Evolutionary conservation across 805 yeast species (phyloP), one percentile per base, ranked within the genome.

Genomic region (Wickerhamiella azyma): DNA sequence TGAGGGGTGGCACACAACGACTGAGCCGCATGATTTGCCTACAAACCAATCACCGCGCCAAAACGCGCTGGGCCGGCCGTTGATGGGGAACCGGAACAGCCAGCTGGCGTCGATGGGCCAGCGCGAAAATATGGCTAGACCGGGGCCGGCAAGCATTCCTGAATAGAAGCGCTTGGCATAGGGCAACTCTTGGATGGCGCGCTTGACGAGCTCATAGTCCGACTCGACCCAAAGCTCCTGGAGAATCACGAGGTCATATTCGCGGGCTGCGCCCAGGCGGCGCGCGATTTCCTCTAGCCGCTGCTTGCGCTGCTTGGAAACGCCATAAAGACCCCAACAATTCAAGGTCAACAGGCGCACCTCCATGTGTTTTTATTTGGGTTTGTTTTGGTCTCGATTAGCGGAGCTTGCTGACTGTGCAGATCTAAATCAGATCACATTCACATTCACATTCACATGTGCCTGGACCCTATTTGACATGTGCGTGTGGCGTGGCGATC

Each of bases 41-140:
- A 92, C 98, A 53, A 75, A 85, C 95, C 96, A 92, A 61, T 92
- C 98, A 32, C 98, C 98, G 48, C 97, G 68, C 66, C 76, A 81
- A 52, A 92, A 80, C 0, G 98, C 98, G 37, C 85, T 76, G 1
- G 97, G 94, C 43, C 96, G 69, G 1, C 98, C 98, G 61, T 89
- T 92, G 50, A 92, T 75, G 0, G 96, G 94, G 58, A 85, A 92
- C 17, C 94, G 67, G 58, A 83, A 81, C 40, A 92, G 62, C 58
- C 81, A 83, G 0, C 95, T 76, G 13, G 78, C 74, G 41, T 72
- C 79, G 32, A 92, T 85, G 2, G 96, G 96, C 51, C 82, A 74
- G 52, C 82, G 78, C 13, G 95, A 85, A 39, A 92, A 61, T 7
- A 92, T 68, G 1, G 85, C 94, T 37, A 92, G 68, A 0, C 98